Evolutionary conservation across 495 filamentous ascomycete species (phyloP).

Genomic region (Cercophora scortea): DNA sequence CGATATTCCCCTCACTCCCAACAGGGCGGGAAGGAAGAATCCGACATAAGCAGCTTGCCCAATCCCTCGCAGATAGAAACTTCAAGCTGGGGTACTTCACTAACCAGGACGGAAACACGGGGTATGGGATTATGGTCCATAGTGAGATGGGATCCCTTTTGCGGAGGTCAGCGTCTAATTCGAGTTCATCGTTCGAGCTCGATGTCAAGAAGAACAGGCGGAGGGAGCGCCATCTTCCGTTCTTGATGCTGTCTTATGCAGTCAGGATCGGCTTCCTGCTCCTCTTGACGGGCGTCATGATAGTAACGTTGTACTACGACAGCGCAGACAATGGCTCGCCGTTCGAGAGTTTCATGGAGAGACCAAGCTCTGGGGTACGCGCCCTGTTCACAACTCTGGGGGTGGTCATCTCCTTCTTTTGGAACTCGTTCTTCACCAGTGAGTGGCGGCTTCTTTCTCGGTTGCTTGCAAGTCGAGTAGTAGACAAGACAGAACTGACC

Average conservation of each 20-base stretch:
- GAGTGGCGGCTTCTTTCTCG: background rate
- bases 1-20: constrained; percentile 15
- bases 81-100: constrained; percentile 31
- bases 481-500: background rate
- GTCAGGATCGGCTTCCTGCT: constrained; percentile 22
- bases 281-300: constrained; percentile 26
- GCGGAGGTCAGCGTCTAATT: constrained; percentile 4
- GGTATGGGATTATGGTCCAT: constrained; percentile 26
- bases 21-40: constrained; percentile 13
- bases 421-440: constrained; percentile 30
- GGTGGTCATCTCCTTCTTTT: constrained; percentile 34
- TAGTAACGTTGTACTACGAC: constrained; percentile 36
- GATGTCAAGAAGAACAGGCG: background rate
- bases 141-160: constrained; percentile 6
- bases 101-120: constrained; percentile 16
- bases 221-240: constrained; percentile 19
- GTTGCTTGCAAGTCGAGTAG: background rate
- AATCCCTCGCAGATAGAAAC: constrained; percentile 14
- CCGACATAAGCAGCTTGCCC: constrained; percentile 13
- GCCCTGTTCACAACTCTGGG: constrained; percentile 36
- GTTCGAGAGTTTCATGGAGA: constrained; percentile 40
- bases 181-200: constrained; percentile 1
- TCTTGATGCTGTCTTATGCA: constrained; percentile 24
- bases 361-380: constrained; percentile 33
- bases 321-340: constrained; percentile 24